Conservation (phyloP, 345 rosid species). For the Psidium friedrichsthalianum region DNA sequence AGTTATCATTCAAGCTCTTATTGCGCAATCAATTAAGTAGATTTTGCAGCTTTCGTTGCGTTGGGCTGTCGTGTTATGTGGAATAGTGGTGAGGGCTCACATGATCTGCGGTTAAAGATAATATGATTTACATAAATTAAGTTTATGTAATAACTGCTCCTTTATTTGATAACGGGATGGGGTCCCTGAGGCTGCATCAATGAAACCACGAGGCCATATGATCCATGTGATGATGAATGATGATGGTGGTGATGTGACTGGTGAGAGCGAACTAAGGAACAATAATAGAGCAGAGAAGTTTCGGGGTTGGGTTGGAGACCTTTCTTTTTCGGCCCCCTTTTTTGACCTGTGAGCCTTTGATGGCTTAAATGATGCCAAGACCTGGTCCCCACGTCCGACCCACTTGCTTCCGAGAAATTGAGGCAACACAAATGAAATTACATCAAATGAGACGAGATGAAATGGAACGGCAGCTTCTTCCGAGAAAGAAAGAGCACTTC, state of each 20-base stretch:
- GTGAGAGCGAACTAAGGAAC: background rate
- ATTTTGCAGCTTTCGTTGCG: background rate
- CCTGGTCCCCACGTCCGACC: background rate
- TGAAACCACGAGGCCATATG: background rate
- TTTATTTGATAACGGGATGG: no score
- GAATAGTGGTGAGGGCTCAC: background rate
- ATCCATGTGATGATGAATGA: background rate
- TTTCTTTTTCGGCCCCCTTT: no score
- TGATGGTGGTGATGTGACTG: background rate
- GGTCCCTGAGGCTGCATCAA: background rate
- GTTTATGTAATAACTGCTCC: background rate
- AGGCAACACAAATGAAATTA: no score
- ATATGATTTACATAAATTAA: background rate
- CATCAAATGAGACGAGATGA: no score
- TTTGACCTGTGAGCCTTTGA: no score
- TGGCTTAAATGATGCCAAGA: no score
- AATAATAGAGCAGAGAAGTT: no score
- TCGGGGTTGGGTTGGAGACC: no score
- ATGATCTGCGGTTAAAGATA: fast-evolving
- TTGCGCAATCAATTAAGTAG: no score
- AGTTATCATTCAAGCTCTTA: no score
- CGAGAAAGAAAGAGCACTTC: background rate
- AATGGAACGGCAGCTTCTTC: no score
- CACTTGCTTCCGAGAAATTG: background rate
- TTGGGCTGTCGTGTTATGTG: background rate